A percentile compares a stretch with the other conserved stretches of the same genome.
Conservation (phyloP, 1,284 basidiomycete genomes). For the Phylloporus sp. region DNA sequence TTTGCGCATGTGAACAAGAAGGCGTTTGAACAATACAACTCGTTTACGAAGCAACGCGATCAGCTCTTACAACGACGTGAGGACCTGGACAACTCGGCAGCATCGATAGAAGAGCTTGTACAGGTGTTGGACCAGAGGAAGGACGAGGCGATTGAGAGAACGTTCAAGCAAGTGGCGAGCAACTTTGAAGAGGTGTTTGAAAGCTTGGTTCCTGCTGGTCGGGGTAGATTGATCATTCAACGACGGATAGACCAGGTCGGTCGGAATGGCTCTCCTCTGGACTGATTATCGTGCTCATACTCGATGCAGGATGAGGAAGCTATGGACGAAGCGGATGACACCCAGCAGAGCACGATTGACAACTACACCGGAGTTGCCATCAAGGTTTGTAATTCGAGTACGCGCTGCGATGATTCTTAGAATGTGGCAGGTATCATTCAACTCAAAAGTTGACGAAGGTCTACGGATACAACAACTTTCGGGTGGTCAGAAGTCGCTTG, state of each 20-base stretch:
- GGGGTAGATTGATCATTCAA: constrained; percentile 92
- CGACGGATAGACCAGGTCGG: constrained; percentile 84
- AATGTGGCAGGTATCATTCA: constrained; percentile 88
- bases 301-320: constrained; percentile 70
- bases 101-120: constrained; percentile 94
- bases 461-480: constrained; percentile 96
- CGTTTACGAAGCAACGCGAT: constrained; percentile 97
- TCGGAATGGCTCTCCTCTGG: constrained; percentile 5
- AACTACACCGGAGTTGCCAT: constrained; percentile 98
- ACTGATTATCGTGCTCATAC: neutral
- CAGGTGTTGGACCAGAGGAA: constrained; percentile 95
- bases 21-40: constrained; percentile 97
- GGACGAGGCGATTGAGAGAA: constrained; percentile 97
- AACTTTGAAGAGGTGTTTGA: constrained; percentile 99
- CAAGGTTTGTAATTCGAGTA: constrained; percentile 56
- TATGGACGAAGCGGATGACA: constrained; percentile 72
- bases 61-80: constrained; percentile 86
- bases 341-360: constrained; percentile 81
- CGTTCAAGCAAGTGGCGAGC: constrained; percentile 96
- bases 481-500: constrained; percentile 97
- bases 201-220: constrained; percentile 93
- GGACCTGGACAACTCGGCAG: constrained; percentile 89
- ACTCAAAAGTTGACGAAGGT: constrained; percentile 96
- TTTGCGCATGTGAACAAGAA: constrained; percentile 99
- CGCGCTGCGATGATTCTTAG: neutral